Evolutionary conservation across 1,284 basidiomycete genomes (phyloP), one percentile per base, ranked within the genome.

Genomic region (Ceratobasidium sp.): DNA sequence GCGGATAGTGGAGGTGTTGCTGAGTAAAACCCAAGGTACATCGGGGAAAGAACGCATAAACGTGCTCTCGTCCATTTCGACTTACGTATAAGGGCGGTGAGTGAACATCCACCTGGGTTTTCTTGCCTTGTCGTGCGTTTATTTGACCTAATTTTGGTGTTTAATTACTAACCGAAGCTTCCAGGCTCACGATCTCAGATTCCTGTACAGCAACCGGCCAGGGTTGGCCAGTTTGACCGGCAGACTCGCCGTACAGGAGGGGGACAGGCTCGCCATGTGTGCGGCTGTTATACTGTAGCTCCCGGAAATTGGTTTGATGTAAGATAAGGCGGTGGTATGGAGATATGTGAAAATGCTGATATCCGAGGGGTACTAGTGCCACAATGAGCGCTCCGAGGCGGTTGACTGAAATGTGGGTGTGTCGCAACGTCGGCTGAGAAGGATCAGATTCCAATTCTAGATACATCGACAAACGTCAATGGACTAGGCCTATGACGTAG

Each of bases 131-230:
- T n/a, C n/a, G n/a, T n/a, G 38, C 20, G 31, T 27, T 29, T 43
- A 32, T n/a, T 60, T 47, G 17, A 47, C 32, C 40, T 42, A 6
- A n/a, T 60, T 60, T 45, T 60, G 42, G 57, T 47, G 57, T 60
- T 60, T 60, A 60, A 60, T 60, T 60, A 47, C 25, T 47, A 42
- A 60, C 15, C 47, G 40, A 60, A 29, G 57, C 43, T 58, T 27
- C 57, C 17, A 22, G 31, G 22, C 42, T n/a, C n/a, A n/a, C n/a
- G n/a, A n/a, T n/a, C n/a, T n/a, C n/a, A n/a, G n/a, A n/a, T 10
- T 22, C n/a, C 43, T 15, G 57, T 32, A 22, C 57, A 31, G 29
- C 38, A 40, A 7, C 38, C 38, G 8, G 38, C 7, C 38, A 40
- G 38, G 38, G 38, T 40, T 8, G 38, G 38, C n/a, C n/a, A n/a